A percentile compares a stretch with the other conserved stretches of the same genome.
Conservation (phyloP, 371 early-diverging fungal genomes). For the Mortierella polycephala region DNA sequence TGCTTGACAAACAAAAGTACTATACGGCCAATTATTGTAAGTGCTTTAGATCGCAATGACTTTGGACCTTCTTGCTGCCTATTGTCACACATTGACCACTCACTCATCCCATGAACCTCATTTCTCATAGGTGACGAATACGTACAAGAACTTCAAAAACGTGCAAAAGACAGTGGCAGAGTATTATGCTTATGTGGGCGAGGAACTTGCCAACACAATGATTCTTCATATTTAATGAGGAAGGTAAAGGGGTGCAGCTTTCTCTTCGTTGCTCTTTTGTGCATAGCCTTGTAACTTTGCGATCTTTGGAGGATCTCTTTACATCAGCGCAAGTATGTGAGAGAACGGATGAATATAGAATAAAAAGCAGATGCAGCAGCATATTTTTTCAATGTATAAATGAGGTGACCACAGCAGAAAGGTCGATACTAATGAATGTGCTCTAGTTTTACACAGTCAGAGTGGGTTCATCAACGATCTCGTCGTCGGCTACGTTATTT, state of each 20-base stretch:
- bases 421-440: too few relatives aligned
- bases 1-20: slow-evolving; percentile 14
- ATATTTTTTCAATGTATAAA: not conserved
- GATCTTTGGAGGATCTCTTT: too few relatives aligned
- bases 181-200: slow-evolving; percentile 44
- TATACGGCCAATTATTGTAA: slow-evolving; percentile 26
- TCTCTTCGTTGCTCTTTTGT: too few relatives aligned
- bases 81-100: too few relatives aligned
- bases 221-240: slow-evolving; percentile 25
- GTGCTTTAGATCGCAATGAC: not conserved
- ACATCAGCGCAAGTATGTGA: too few relatives aligned
- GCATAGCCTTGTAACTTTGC: too few relatives aligned
- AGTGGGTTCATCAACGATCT: slow-evolving; percentile 15
- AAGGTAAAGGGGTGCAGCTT: not conserved
- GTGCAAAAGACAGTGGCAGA: slow-evolving; percentile 19
- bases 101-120: too few relatives aligned
- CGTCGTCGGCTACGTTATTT: slow-evolving; percentile 23
- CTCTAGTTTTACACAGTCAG: slow-evolving; percentile 11
- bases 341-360: too few relatives aligned
- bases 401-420: not conserved
- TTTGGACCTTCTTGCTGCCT: too few relatives aligned
- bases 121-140: slow-evolving; percentile 11
- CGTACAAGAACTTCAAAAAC: slow-evolving; percentile 10
- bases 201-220: slow-evolving; percentile 42
- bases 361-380: too few relatives aligned